Base-by-base conservation (phyloP, 2,329 filamentous ascomycete genomes). In the Hymenoscyphus infarciens region DNA sequence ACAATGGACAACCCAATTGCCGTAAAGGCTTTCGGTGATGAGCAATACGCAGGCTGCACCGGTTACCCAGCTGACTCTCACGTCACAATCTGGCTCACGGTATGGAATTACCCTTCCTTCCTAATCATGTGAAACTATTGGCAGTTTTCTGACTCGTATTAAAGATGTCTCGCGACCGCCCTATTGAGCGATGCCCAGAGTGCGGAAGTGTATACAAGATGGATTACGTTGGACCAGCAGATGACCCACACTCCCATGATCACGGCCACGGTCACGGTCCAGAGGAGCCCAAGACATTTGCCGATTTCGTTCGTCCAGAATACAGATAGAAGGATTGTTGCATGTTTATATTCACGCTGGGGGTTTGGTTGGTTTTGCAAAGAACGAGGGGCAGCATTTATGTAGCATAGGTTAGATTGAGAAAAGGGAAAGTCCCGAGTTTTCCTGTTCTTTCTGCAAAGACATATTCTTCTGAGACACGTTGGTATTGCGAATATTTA, bases 151-250 rank as follows among this genome's bases (percentile, higher is more conserved):
- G 45, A 52, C 45, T 25, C 19, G 45, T 22, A 52, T 38, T 25
- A 27, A 56, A 95, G 91, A 85, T 96, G 75, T 89, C 90, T 76
- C 91, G 91, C 75, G 88, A 95, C 64, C 92, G 95, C 77, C 95
- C 95, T 63, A 79, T 97, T 72, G 91, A 96, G 83, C 92, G 95
- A 78, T 99, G 95, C 87, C 87, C 87, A 75, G 95, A 99, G 84
- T 99, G 95, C 81, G 95, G 95, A 71, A 91, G 87, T 77, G 91
- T 95, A 71, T 93, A 96, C 84, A 96, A 97, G 88, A 95, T 98
- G 91, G 89, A 97, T 77, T 99, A 97, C 79, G 81, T 97, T 70
- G 95, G 95, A 66, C 87, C 92, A 59, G 77, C 87, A 75, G 90
- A 91, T 77, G 79, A 81, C 71, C 80, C 78, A 66, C 83, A 87